A percentile compares a stretch with the other conserved stretches of the same genome.
Evolutionary conservation across 1,284 basidiomycete genomes (phyloP).

Genomic region (Lentinula novae-zelandiae): DNA sequence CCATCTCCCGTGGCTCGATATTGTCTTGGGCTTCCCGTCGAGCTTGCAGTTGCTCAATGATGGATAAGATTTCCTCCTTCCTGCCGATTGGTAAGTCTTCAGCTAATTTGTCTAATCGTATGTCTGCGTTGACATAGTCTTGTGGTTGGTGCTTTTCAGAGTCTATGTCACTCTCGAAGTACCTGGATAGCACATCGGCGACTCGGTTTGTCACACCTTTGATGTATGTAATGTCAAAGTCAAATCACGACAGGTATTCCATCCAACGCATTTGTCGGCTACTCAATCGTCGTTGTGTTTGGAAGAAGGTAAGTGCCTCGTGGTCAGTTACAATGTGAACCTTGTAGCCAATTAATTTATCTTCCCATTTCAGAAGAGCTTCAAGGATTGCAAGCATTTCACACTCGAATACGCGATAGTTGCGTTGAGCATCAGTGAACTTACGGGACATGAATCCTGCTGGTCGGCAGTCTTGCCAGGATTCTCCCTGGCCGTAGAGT

Average conservation of each 20-base stretch:
- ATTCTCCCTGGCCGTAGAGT: slow-evolving; percentile 33
- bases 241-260: slow-evolving; percentile 31
- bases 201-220: slow-evolving; percentile 2
- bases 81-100: slow-evolving; percentile 23
- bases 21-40: not conserved
- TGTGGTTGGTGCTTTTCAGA: slow-evolving; percentile 16
- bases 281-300: slow-evolving; percentile 5
- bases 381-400: slow-evolving; percentile 35
- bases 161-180: slow-evolving; percentile 25
- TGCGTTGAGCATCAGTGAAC: slow-evolving; percentile 32
- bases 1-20: slow-evolving; percentile 1
- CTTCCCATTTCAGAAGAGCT: slow-evolving; percentile 27
- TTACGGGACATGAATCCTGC: slow-evolving; percentile 23
- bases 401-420: slow-evolving; percentile 32
- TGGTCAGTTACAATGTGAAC: slow-evolving; percentile 13
- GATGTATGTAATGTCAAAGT: slow-evolving; percentile 20
- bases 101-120: slow-evolving; percentile 21
- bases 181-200: slow-evolving; percentile 23
- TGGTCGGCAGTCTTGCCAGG: slow-evolving; percentile 32
- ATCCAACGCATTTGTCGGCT: slow-evolving; percentile 20
- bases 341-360: slow-evolving; percentile 23
- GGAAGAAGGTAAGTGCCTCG: slow-evolving; percentile 5
- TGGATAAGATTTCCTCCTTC: not conserved
- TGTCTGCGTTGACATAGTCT: slow-evolving; percentile 27
- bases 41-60: slow-evolving; percentile 2